A percentile compares a stretch with the other conserved stretches of the same genome.
phyloP scores from a whole-genome alignment of 139 green algal species.

The Picochlorum sp. region DNA sequence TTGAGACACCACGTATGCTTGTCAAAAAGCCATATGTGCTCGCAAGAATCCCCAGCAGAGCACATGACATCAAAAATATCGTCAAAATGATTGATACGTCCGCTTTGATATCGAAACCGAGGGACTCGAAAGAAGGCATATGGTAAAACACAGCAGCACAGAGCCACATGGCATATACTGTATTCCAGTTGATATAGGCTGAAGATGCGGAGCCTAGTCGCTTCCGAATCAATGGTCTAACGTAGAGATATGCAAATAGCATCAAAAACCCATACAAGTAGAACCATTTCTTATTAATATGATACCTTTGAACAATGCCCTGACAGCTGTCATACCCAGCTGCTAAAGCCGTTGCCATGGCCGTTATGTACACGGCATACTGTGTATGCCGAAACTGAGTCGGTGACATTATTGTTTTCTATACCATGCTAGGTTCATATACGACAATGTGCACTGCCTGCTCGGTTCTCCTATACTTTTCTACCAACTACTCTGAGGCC shows the following conservation, averaged over 20 bases:
- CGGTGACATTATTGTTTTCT: not conserved
- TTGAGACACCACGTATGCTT: conserved; percentile 25
- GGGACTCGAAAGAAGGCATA: conserved; percentile 56
- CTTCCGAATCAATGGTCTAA: conserved; percentile 61
- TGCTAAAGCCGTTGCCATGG: conserved; percentile 3
- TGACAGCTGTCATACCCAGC: conserved; percentile 19
- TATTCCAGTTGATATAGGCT: conserved; percentile 69
- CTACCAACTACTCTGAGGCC: too few relatives aligned
- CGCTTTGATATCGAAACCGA: conserved; percentile 69
- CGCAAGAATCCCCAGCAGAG: conserved; percentile 41
- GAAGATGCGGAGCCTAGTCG: conserved; percentile 58
- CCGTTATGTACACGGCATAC: conserved; percentile 6
- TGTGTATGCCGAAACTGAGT: conserved; percentile 16
- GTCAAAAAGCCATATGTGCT: conserved; percentile 40
- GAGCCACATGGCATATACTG: conserved; percentile 78
- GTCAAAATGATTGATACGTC: conserved; percentile 65
- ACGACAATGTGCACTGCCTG: not conserved
- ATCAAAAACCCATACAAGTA: conserved; percentile 52
- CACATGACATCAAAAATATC: conserved; percentile 44
- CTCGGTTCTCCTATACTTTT: too few relatives aligned
- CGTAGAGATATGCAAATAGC: conserved; percentile 66
- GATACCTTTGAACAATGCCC: conserved; percentile 47
- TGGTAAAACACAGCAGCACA: conserved; percentile 71
- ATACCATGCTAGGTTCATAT: too few relatives aligned
- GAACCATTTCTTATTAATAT: conserved; percentile 71